phyloP scores from a whole-genome alignment of 2,329 filamentous ascomycete species.

The Pseudopithomyces maydicus region DNA sequence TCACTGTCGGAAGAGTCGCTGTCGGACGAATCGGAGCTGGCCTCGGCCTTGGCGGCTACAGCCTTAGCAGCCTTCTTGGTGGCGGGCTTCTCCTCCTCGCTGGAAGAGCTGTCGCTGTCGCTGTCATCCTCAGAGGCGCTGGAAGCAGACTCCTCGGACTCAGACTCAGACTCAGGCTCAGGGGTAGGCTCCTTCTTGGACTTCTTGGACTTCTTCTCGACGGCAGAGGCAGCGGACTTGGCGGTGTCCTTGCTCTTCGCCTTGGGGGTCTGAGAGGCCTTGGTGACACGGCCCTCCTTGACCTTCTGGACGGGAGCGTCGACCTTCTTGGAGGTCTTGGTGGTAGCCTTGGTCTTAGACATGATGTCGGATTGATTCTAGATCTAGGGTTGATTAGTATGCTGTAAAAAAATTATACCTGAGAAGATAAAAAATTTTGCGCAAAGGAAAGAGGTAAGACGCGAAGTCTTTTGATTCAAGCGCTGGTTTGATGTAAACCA shows the following conservation, averaged over 20 bases:
- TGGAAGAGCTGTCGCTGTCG: constrained; percentile 22
- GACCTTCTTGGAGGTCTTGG: constrained; percentile 62
- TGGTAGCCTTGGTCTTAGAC: constrained; percentile 45
- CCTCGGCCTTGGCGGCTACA: constrained; percentile 39
- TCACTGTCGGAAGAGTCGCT: constrained; percentile 30
- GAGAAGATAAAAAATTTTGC: constrained; percentile 10
- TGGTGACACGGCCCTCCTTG: constrained; percentile 71
- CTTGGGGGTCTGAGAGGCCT: constrained; percentile 68
- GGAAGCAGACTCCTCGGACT: constrained; percentile 23
- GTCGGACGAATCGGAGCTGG: constrained; percentile 32
- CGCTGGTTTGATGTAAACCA: constrained; percentile 22
- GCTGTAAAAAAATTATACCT: constrained; percentile 11
- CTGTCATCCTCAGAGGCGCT: constrained; percentile 23
- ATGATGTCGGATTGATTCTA: constrained; percentile 33
- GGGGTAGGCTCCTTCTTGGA: constrained; percentile 55
- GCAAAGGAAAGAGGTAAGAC: constrained; percentile 24
- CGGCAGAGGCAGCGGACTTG: constrained; percentile 53
- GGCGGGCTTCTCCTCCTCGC: constrained; percentile 39
- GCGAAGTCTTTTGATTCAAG: constrained; percentile 28
- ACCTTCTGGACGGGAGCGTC: constrained; percentile 56
- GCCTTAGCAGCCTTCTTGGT: constrained; percentile 41
- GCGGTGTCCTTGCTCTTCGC: constrained; percentile 70
- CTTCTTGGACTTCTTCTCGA: constrained; percentile 60
- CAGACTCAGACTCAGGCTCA: constrained; percentile 50
- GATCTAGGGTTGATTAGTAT: constrained; percentile 41